Conservation (phyloP, 768 basidiomycete species). For the Coprinopsis strossmayeri region DNA sequence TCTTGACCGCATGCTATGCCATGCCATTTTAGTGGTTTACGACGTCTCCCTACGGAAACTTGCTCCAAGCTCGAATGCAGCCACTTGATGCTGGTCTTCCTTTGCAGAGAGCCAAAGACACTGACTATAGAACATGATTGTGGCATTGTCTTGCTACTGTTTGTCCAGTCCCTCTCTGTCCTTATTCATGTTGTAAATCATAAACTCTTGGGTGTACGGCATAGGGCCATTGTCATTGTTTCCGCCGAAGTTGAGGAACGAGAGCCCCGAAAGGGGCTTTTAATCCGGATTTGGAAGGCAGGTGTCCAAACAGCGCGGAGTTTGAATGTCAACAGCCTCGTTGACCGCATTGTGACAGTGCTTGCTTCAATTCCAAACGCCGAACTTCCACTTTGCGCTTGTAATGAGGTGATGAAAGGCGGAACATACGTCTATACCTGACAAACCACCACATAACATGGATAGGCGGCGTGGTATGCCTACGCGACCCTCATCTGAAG, state of each 20-base stretch:
- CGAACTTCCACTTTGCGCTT: background rate
- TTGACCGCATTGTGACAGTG: constrained; percentile 3
- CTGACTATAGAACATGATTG: too few species aligned
- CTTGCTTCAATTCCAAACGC: background rate
- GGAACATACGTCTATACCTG: background rate
- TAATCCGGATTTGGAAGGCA: constrained; percentile 3
- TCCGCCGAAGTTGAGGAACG: too few species aligned
- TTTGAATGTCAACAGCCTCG: constrained; percentile 5
- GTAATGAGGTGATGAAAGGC: constrained; percentile 7
- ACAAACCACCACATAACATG: constrained; percentile 30
- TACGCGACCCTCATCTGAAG: constrained; percentile 70
- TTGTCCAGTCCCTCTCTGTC: too few species aligned
- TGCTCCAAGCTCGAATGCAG: background rate
- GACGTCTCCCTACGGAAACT: constrained; percentile 77
- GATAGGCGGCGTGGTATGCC: constrained; percentile 58
- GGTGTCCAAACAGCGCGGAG: constrained; percentile 10
- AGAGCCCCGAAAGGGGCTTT: too few species aligned
- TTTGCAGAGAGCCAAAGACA: too few species aligned
- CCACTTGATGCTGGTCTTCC: too few species aligned
- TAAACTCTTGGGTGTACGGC: too few species aligned
- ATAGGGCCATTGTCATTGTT: too few species aligned
- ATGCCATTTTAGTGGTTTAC: constrained; percentile 62
- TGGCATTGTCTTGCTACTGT: too few species aligned
- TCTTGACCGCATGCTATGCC: too few species aligned
- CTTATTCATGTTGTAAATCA: too few species aligned